Percentiles rank a stretch among this genome's conserved stretches.
Evolutionary conservation across 805 yeast genomes (phyloP).

Genomic region (Teunomyces aglyptinius): DNA sequence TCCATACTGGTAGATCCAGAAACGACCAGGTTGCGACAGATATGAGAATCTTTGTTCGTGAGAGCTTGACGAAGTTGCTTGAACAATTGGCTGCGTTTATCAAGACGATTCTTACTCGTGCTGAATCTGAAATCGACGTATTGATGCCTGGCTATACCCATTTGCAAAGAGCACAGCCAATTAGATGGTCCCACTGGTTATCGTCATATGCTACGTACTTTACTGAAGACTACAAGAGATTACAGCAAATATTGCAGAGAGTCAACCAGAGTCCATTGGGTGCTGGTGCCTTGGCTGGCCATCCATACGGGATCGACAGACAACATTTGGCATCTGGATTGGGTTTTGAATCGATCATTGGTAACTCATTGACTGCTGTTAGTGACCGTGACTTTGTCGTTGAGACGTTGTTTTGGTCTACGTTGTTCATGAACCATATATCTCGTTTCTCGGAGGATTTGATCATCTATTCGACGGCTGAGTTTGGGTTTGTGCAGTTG

Average conservation of each 20-base stretch:
- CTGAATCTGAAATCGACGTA: conserved; percentile 80
- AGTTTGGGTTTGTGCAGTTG: conserved; percentile 88
- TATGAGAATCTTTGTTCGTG: conserved; percentile 91
- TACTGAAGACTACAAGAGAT: conserved; percentile 83
- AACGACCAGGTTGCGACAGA: conserved; percentile 99
- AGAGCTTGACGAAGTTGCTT: conserved; percentile 61
- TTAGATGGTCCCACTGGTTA: conserved; percentile 98
- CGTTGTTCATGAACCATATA: conserved; percentile 91
- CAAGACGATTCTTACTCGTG: conserved; percentile 67
- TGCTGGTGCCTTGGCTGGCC: conserved; percentile 98
- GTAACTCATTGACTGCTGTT: conserved; percentile 95
- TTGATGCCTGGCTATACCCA: conserved; percentile 99
- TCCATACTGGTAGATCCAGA: conserved; percentile 98
- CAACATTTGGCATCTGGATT: conserved; percentile 79
- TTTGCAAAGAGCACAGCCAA: conserved; percentile 98
- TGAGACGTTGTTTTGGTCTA: conserved; percentile 93
- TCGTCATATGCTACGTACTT: conserved; percentile 93
- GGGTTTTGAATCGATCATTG: conserved; percentile 83
- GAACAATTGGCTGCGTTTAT: conserved; percentile 61
- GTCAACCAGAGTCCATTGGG: conserved; percentile 91
- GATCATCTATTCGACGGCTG: conserved; percentile 95
- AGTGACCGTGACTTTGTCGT: conserved; percentile 97
- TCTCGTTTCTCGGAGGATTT: conserved; percentile 94
- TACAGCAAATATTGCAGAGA: conserved; percentile 75
- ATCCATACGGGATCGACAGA: conserved; percentile 98